A percentile compares a stretch with the other conserved stretches of the same genome.
Evolutionary conservation across 2,329 filamentous ascomycete species (phyloP).

Genomic region (Monosporascus cannonballus): DNA sequence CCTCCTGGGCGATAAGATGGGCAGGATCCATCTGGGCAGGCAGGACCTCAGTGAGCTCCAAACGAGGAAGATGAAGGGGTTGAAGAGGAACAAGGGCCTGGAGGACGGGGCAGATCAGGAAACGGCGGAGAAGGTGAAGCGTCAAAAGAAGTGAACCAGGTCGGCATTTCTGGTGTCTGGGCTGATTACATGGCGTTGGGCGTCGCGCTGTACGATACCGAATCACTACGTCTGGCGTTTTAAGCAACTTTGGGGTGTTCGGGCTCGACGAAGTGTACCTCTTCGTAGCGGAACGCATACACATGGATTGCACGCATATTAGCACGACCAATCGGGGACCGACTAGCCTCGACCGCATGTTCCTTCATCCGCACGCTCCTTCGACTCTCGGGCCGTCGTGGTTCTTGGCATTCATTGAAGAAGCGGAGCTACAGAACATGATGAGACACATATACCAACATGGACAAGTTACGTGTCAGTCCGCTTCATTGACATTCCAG

Average conservation of each 20-base stretch:
- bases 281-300: background rate
- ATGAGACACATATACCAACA: too few species aligned
- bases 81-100: constrained; percentile 74
- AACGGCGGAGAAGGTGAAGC: constrained; percentile 34
- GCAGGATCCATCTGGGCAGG: constrained; percentile 82
- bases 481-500: too few species aligned
- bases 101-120: constrained; percentile 47
- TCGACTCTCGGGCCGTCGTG: too few species aligned
- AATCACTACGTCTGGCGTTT: background rate
- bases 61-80: constrained; percentile 98
- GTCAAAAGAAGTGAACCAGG: constrained; percentile 26
- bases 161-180: background rate
- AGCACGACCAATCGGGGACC: too few species aligned
- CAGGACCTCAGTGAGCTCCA: constrained; percentile 85
- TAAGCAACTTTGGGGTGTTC: background rate
- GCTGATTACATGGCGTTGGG: background rate
- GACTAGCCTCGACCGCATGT: too few species aligned
- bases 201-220: background rate
- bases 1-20: constrained; percentile 91
- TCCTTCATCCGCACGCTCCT: too few species aligned
- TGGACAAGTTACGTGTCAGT: too few species aligned
- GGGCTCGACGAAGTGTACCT: too few species aligned
- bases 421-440: too few species aligned
- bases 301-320: too few species aligned
- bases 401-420: too few species aligned